Percentiles rank a stretch among this genome's conserved stretches.
phyloP scores from a whole-genome alignment of 2,329 filamentous ascomycete genomes.

The Torrubiellomyces zombiae region DNA sequence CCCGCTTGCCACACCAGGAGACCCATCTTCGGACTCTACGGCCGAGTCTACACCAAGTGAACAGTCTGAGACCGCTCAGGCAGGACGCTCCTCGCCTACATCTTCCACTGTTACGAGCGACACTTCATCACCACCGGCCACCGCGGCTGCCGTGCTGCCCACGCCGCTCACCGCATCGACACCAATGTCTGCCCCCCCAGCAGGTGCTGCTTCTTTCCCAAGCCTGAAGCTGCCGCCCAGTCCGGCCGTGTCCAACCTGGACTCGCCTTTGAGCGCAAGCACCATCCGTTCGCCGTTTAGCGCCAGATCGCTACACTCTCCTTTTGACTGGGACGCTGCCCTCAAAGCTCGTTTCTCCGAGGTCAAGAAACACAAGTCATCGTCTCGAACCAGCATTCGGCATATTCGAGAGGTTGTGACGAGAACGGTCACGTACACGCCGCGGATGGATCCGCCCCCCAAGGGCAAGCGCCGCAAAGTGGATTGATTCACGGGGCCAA shows the following conservation, averaged over 20 bases:
- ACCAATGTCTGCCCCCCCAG: constrained; percentile 43
- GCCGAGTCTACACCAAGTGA: too few species aligned
- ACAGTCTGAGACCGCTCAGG: constrained; percentile 37
- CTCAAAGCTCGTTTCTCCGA: constrained; percentile 51
- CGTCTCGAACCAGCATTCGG: constrained; percentile 44
- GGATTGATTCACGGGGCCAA: neutral
- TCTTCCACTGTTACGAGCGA: constrained; percentile 16
- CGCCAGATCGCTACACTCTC: constrained; percentile 46
- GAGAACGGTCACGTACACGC: constrained; percentile 84
- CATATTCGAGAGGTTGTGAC: constrained; percentile 82
- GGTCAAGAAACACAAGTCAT: constrained; percentile 35
- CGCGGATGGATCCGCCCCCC: constrained; percentile 70
- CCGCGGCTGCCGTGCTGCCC: constrained; percentile 23
- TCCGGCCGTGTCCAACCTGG: constrained; percentile 47
- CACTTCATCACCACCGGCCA: constrained; percentile 16
- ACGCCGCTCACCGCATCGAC: constrained; percentile 34
- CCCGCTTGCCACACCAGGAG: constrained; percentile 39
- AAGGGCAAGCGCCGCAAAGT: constrained; percentile 87
- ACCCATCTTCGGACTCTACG: constrained; percentile 28
- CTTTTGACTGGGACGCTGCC: constrained; percentile 64
- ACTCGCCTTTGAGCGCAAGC: constrained; percentile 52
- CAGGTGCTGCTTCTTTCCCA: constrained; percentile 43
- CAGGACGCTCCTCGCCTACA: constrained; percentile 33
- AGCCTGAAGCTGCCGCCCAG: constrained; percentile 66
- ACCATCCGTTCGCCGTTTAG: constrained; percentile 57